A percentile compares a stretch with the other conserved stretches of the same genome.
These are phyloP conservation scores for Bullera alba DNA, from an alignment of 768 basidiomycete species.

Conservation along the genomic window DNA sequence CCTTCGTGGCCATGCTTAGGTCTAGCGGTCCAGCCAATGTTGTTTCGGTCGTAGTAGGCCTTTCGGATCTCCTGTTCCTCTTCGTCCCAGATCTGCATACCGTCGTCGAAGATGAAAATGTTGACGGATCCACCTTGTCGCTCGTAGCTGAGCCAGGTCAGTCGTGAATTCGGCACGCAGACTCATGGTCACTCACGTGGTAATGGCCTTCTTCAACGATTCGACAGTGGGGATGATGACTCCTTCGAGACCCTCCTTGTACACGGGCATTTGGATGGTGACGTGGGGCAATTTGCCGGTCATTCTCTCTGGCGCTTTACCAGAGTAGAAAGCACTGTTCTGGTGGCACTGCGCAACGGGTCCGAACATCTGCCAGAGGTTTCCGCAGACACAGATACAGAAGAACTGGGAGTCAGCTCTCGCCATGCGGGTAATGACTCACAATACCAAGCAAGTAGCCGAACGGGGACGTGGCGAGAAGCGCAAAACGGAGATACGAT, in stretches of 20 bases:
- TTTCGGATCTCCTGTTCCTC: constrained; percentile 63
- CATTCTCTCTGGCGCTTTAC: constrained; percentile 32
- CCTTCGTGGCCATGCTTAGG: constrained; percentile 65
- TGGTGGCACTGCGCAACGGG: constrained; percentile 43
- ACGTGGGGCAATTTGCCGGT: constrained; percentile 36
- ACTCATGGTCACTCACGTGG: constrained; percentile 51
- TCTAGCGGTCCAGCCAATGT: constrained; percentile 77
- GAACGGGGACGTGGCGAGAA: constrained; percentile 64
- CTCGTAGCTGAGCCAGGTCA: constrained; percentile 49
- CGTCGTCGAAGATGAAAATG: constrained; percentile 79
- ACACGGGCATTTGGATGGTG: constrained; percentile 66
- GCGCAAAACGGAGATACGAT: constrained; percentile 57
- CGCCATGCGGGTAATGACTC: constrained; percentile 4
- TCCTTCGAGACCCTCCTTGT: constrained; percentile 46
- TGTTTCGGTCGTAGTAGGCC: constrained; percentile 61
- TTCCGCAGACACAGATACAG: constrained; percentile 37
- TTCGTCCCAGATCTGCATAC: constrained; percentile 60
- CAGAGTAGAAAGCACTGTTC: constrained; percentile 44
- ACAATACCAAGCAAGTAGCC: constrained; percentile 48
- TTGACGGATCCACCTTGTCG: constrained; percentile 76
- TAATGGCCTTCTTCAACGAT: constrained; percentile 77
- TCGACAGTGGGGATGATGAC: constrained; percentile 56
- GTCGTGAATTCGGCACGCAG: neutral
- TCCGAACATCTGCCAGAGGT: constrained; percentile 44
- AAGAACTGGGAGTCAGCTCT: constrained; percentile 28